Evolutionary conservation across 352 stramenopile species (phyloP).

Genomic region (Peronospora destructor): DNA sequence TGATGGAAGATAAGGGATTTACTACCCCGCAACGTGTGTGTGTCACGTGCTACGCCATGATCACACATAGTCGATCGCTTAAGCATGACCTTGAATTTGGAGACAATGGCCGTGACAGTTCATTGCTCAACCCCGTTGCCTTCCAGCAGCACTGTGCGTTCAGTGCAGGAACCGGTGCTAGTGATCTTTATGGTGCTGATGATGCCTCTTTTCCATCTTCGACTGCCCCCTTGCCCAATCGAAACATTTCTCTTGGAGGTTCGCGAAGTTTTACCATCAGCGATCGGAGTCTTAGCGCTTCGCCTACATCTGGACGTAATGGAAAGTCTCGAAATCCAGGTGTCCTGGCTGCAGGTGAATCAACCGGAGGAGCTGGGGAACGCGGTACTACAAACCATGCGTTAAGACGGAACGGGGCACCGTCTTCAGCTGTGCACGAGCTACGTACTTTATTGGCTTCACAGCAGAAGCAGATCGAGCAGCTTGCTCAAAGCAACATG

Average conservation of each 20-base stretch:
- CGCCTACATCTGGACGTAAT: slow-evolving; percentile 11
- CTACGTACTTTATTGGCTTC: slow-evolving; percentile 41
- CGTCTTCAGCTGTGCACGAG: slow-evolving; percentile 43
- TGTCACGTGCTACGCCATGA: slow-evolving; percentile 65
- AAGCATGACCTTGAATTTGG: slow-evolving; percentile 35
- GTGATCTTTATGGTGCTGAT: slow-evolving; percentile 7
- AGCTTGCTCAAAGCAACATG: slow-evolving; percentile 66
- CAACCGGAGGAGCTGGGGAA: slow-evolving; percentile 28
- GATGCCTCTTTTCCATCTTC: slow-evolving; percentile 13
- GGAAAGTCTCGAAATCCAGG: slow-evolving; percentile 15
- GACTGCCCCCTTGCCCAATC: slow-evolving; percentile 2
- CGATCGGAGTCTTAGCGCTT: slow-evolving; percentile 16
- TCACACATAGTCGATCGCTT: slow-evolving; percentile 41
- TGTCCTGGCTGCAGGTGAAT: slow-evolving; percentile 28
- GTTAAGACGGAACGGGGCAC: slow-evolving; percentile 13
- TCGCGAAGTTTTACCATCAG: slow-evolving; percentile 14
- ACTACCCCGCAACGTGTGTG: slow-evolving; percentile 72
- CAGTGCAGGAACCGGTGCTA: background rate
- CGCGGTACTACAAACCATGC: slow-evolving; percentile 23
- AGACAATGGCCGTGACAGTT: slow-evolving; percentile 17
- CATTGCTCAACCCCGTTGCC: slow-evolving; percentile 15
- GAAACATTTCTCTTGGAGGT: slow-evolving; percentile 6
- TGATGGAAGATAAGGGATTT: slow-evolving; percentile 64
- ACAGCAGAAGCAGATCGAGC: slow-evolving; percentile 69
- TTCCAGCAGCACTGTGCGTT: slow-evolving; percentile 26